These are phyloP conservation scores for Rutstroemia sp. DNA, from an alignment of 2,329 filamentous ascomycete genomes.

Conservation along the genomic window DNA sequence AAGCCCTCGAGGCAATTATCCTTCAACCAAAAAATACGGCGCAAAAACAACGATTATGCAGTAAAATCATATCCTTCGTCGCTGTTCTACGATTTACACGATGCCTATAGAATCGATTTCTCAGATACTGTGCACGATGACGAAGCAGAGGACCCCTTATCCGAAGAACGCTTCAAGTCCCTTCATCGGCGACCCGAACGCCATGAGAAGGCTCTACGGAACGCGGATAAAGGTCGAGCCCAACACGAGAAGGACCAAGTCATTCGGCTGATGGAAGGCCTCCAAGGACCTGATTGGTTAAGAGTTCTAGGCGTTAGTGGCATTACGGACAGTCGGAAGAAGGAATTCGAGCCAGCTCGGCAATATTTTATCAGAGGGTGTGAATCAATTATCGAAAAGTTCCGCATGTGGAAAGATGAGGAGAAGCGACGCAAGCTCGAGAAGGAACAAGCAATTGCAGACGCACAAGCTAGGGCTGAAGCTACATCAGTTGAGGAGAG, in stretches of 20 bases:
- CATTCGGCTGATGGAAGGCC: conserved; percentile 63
- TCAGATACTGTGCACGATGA: conserved; percentile 36
- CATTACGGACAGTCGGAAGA: conserved; percentile 73
- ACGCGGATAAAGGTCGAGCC: conserved; percentile 55
- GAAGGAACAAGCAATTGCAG: conserved; percentile 55
- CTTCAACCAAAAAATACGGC: conserved; percentile 10
- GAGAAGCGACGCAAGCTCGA: conserved; percentile 77
- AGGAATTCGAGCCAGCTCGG: conserved; percentile 77
- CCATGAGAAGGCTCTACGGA: conserved; percentile 54
- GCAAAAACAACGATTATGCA: conserved; percentile 27
- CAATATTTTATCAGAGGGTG: conserved; percentile 81
- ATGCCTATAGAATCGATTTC: conserved; percentile 51
- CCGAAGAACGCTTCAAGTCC: conserved; percentile 46
- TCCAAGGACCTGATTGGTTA: conserved; percentile 89
- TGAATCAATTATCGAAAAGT: conserved; percentile 76
- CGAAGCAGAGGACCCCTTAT: conserved; percentile 45
- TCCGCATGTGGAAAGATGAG: conserved; percentile 78
- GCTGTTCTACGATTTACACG: conserved; percentile 48
- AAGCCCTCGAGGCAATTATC: conserved; percentile 23
- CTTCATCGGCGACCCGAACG: conserved; percentile 53
- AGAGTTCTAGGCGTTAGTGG: conserved; percentile 83
- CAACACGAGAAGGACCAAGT: conserved; percentile 62
- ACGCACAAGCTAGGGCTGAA: conserved; percentile 38
- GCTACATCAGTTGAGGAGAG: conserved; percentile 20
- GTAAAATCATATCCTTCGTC: conserved; percentile 48